Percentiles rank a stretch among this genome's conserved stretches.
These are phyloP conservation scores for Saprolegnia parasitica DNA, from an alignment of 352 stramenopile species.

Conservation along the genomic window DNA sequence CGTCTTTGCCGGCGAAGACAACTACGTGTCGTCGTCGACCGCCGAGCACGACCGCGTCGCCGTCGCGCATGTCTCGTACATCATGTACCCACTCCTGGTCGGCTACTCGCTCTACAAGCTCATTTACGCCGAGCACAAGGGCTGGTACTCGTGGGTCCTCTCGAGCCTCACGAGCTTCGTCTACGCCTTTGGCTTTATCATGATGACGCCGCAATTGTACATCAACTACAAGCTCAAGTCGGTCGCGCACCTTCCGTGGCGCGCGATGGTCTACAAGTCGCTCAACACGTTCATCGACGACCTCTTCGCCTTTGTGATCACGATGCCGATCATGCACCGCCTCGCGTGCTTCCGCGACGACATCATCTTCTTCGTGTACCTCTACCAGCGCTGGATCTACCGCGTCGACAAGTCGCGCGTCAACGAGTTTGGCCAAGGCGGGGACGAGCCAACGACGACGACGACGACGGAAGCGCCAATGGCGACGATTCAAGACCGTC, in stretches of 20 bases:
- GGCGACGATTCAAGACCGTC: background rate
- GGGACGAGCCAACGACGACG: constrained; percentile 33
- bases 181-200: constrained; percentile 99
- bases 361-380: constrained; percentile 99
- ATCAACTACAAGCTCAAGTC: constrained; percentile 99
- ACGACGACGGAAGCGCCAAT: background rate
- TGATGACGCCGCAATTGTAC: constrained; percentile 98
- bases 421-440: constrained; percentile 92
- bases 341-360: constrained; percentile 98
- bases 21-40: constrained; percentile 77
- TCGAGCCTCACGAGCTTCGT: constrained; percentile 96
- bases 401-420: constrained; percentile 86
- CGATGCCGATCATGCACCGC: constrained; percentile 97
- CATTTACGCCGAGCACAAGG: constrained; percentile 89
- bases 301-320: constrained; percentile 96
- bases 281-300: constrained; percentile 98
- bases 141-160: constrained; percentile 98
- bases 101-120: constrained; percentile 94
- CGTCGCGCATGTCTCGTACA: constrained; percentile 76
- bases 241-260: constrained; percentile 95
- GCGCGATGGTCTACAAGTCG: constrained; percentile 97
- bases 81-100: constrained; percentile 86
- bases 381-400: constrained; percentile 99
- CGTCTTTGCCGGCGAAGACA: constrained; percentile 71
- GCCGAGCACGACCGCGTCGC: constrained; percentile 80